phyloP scores from a whole-genome alignment of 1,284 basidiomycete genomes.

The Ustilago hordei region DNA sequence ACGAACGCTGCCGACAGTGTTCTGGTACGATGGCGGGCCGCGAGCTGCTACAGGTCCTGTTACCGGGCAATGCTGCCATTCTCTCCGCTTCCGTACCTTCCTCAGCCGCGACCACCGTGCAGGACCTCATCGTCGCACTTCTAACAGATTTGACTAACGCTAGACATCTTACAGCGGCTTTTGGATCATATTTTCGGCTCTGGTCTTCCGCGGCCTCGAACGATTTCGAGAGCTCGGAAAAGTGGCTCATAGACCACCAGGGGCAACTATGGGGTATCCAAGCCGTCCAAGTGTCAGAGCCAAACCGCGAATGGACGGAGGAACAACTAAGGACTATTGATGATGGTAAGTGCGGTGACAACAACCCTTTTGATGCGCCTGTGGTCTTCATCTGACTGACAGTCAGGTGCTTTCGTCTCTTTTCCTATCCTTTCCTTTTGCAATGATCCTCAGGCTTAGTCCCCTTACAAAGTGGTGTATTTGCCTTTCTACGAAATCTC shows the following conservation, averaged over 20 bases:
- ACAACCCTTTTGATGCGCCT: not conserved
- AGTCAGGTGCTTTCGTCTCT: not conserved
- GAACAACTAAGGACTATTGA: slow-evolving; percentile 42
- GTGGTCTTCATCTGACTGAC: not conserved
- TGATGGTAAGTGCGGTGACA: slow-evolving; percentile 27
- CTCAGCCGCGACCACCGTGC: slow-evolving; percentile 28
- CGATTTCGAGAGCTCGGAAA: slow-evolving; percentile 46
- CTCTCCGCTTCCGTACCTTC: slow-evolving; percentile 51
- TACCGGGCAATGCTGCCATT: slow-evolving; percentile 54
- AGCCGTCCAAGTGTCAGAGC: slow-evolving; percentile 35
- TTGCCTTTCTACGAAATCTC: slow-evolving; percentile 74
- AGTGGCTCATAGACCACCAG: slow-evolving; percentile 52
- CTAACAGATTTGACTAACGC: slow-evolving; percentile 51
- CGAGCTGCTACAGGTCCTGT: slow-evolving; percentile 55
- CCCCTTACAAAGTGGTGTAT: slow-evolving; percentile 32
- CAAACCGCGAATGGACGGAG: slow-evolving; percentile 57
- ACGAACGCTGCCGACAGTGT: not conserved
- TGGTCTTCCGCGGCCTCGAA: slow-evolving; percentile 44
- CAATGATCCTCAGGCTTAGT: slow-evolving; percentile 14
- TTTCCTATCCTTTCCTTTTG: not conserved
- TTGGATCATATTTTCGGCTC: slow-evolving; percentile 49
- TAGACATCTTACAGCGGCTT: slow-evolving; percentile 40
- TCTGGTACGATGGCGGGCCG: slow-evolving; percentile 30
- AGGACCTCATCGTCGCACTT: slow-evolving; percentile 47
- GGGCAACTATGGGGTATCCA: slow-evolving; percentile 58